Evolutionary conservation across 257 asterid species (phyloP), one percentile per base, ranked within the genome.

Genomic region (Haberlea rhodopensis): DNA sequence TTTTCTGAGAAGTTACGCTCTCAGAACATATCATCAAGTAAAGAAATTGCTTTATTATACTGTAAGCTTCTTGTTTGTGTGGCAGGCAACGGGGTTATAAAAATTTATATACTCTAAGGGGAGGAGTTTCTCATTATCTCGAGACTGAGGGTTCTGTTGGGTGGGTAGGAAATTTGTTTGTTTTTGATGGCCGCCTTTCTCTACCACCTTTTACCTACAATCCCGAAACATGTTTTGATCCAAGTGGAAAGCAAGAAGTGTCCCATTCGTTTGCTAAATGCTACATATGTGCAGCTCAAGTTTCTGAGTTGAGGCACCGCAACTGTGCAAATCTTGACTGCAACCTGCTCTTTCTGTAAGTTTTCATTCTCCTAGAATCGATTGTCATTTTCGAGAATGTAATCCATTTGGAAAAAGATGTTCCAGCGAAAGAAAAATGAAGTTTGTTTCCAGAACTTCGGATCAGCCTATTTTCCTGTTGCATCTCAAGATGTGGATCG

Each of bases 321-420:
- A 81, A 81, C 62, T 81, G 87, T 62, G 84, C 87, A 65, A 81
- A 81, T 67, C 78, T 81, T 5, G 82, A 81, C 53, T 81, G 87
- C 78, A 81, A 79, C 81, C 79, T 76, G 34, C 87, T 81, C 65
- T 81, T 78, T 72, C 77, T 81, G 84, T 81, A 81, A 81, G 87
- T 68, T 22, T 52, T 60, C 45, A 13, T 20, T 43, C 45, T 63
- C 20, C 27, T 6, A 51, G 20, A 58, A 46, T 57, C 61, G 29
- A 56, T 20, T 19, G n/a, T 15, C 20, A 18, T 13, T 53, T 55
- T 23, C 11, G 54, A 54, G 52, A 64, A 43, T 4, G 18, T 3
- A n/a, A n/a, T n/a, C n/a, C 5, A 40, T 1, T 5, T 11, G 1
- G 6, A 13, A 40, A 40, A 11, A 40, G 13, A 40, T 11, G 18